Evolutionary conservation across 129 eudicot genomes (phyloP).

Genomic region (Kitagawia praeruptora): DNA sequence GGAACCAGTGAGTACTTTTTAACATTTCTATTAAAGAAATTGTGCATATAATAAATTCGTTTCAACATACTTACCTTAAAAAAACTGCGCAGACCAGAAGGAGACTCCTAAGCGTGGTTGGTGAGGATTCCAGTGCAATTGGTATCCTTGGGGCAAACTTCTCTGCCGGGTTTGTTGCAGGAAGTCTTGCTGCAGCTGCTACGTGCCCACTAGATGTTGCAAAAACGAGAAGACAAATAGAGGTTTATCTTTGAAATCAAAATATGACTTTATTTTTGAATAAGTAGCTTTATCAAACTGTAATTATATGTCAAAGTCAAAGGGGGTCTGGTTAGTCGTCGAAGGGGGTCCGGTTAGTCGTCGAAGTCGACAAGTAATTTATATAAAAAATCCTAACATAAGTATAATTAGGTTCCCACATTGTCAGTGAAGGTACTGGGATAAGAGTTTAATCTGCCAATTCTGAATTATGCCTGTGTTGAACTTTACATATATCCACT

Average conservation of each 20-base stretch:
- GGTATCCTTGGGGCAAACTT: conserved; percentile 77
- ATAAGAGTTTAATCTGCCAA: too few species aligned
- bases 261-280: not conserved
- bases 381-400: not conserved
- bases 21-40: not conserved
- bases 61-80: not conserved
- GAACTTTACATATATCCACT: not conserved
- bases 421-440: not conserved
- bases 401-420: not conserved
- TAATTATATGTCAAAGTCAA: not conserved
- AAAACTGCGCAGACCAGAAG: conserved; percentile 40
- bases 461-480: not conserved
- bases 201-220: conserved; percentile 99
- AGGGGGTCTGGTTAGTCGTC: not conserved
- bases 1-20: conserved; percentile 55
- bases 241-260: conserved; percentile 38
- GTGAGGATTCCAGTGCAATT: conserved; percentile 61
- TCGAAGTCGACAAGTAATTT: not conserved
- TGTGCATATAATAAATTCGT: not conserved
- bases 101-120: conserved; percentile 43
- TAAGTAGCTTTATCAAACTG: not conserved
- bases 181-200: conserved; percentile 95
- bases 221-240: conserved; percentile 93
- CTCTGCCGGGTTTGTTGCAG: conserved; percentile 94
- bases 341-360: not conserved